Evolutionary conservation across 192 early-diverging fungal species (phyloP), one percentile per base, ranked within the genome.

Genomic region (Globomyces pollinis-pini): DNA sequence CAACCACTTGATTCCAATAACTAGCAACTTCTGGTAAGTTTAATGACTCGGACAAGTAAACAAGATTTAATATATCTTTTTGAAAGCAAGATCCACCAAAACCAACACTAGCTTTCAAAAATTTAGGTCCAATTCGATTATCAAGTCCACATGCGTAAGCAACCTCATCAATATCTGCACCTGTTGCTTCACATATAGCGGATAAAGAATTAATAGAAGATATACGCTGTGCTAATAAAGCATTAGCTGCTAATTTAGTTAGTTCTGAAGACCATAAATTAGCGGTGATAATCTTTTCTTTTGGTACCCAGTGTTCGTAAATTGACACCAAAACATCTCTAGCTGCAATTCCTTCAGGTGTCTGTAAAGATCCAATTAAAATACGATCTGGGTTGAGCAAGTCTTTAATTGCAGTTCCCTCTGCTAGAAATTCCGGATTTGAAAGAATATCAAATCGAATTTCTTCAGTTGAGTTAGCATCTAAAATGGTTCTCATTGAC

Each of bases 71-170:
- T 43, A 96, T 86, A 67, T 96, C 93, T 67, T 96, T 96, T 70
- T 93, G 88, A 75, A 96, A 93, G 70, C 93, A 96, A 34, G 85
- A 86, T 18, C 93, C 93, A 63, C 93, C 93, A 65, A 96, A 96
- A 33, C 93, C 93, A 30, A 96, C 86, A 1, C 85, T 88, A 7
- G 93, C 87, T 63, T 89, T 89, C 57, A 96, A 72, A 70, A 93
- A 96, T 74, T 88, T 86, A 55, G 85, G 74, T 38, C 93, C 93
- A 38, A 96, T 89, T 41, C 93, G 81, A 30, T 77, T 65, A 64
- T 96, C 93, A 30, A 84, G 62, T 49, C 91, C 91, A 65, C 90
- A 92, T 11, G 88, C 93, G 66, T 85, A 91, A 2, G 91, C 83
- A 7, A 96, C 91, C 63, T 93, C 88, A 63, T 90, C 81, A 15